These are phyloP conservation scores for Starmerella bombi DNA, from an alignment of 805 yeast genomes.

Conservation along the genomic window DNA sequence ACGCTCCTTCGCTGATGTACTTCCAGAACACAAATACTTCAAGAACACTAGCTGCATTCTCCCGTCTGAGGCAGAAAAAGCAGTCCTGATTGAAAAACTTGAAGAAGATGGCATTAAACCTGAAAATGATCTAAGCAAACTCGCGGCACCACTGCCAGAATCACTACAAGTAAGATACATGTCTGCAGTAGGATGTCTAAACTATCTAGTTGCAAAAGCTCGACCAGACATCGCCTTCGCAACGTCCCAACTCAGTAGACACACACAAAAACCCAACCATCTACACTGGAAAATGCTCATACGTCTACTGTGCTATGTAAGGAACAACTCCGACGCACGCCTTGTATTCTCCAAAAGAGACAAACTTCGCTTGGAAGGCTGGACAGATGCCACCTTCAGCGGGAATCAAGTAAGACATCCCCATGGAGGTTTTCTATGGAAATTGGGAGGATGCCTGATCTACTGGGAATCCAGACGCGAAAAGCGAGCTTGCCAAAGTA, in stretches of 20 bases:
- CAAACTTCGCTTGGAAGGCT: not conserved
- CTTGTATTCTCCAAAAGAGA: not conserved
- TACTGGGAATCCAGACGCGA: not conserved
- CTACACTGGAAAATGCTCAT: not conserved
- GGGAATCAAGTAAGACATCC: not conserved
- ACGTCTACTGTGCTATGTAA: not conserved
- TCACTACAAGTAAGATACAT: not conserved
- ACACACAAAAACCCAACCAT: not conserved
- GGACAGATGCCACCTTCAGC: not conserved
- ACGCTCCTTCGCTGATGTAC: not conserved
- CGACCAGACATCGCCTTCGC: constrained; percentile 3
- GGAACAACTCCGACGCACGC: not conserved
- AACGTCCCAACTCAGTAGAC: not conserved
- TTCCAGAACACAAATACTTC: not conserved
- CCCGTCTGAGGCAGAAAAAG: not conserved
- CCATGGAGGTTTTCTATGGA: not conserved
- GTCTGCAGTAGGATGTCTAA: not conserved
- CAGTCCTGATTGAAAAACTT: not conserved
- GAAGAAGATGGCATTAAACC: too few relatives aligned
- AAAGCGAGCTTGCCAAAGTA: not conserved
- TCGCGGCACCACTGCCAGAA: not conserved
- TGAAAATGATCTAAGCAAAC: too few relatives aligned
- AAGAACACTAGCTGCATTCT: not conserved
- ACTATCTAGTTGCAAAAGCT: not conserved
- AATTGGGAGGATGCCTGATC: not conserved